Conservation (phyloP, 1,284 basidiomycete genomes). For the Exsudoporus floridanus region DNA sequence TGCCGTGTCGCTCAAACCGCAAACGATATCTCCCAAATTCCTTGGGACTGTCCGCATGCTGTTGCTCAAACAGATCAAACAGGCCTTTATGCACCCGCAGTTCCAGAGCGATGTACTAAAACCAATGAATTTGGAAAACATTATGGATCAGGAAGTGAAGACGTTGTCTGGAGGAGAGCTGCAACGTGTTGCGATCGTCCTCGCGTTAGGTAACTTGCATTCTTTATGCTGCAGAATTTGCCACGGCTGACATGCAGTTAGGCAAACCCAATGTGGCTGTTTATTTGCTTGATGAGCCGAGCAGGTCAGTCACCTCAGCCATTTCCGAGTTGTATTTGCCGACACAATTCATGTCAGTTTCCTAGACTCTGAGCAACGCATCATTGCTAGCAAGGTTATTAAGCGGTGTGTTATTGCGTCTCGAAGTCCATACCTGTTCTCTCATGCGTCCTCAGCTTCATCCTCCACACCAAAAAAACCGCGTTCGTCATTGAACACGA, state of each 20-base stretch:
- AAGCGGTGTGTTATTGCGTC: slow-evolving; percentile 61
- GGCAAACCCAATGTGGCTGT: slow-evolving; percentile 81
- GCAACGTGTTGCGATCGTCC: slow-evolving; percentile 91
- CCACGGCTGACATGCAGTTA: slow-evolving; percentile 20
- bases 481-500: slow-evolving; percentile 98
- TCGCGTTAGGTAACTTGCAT: slow-evolving; percentile 66
- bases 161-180: slow-evolving; percentile 96
- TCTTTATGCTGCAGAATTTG: neutral
- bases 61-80: slow-evolving; percentile 90
- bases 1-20: slow-evolving; percentile 90
- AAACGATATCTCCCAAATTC: slow-evolving; percentile 95
- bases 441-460: slow-evolving; percentile 57
- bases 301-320: slow-evolving; percentile 44
- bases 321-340: neutral
- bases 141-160: slow-evolving; percentile 96
- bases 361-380: slow-evolving; percentile 98
- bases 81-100: slow-evolving; percentile 93
- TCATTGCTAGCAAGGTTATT: slow-evolving; percentile 94
- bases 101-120: slow-evolving; percentile 97
- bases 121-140: slow-evolving; percentile 89
- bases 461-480: slow-evolving; percentile 92
- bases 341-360: slow-evolving; percentile 53
- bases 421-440: neutral
- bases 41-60: slow-evolving; percentile 91
- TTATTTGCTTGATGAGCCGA: slow-evolving; percentile 87